Evolutionary conservation across 192 early-diverging fungal species (phyloP), one percentile per base, ranked within the genome.

Genomic region (Ambispora gerdemannii): DNA sequence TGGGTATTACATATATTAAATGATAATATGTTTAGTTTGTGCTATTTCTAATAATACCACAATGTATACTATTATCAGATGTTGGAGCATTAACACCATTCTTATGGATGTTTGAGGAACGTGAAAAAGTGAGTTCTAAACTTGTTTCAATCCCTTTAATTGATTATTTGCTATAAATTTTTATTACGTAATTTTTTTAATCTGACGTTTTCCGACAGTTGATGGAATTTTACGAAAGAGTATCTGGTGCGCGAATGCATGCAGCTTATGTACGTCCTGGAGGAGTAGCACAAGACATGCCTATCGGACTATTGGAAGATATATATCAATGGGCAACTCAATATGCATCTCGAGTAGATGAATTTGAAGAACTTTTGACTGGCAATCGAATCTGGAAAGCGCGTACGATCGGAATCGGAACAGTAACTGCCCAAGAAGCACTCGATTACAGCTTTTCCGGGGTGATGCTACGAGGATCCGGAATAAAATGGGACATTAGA

Each of bases 211-310:
- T 38, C 34, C n/a, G 11, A 24, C 20, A 70, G 80, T 81, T 95
- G 71, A 98, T 98, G 92, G 97, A 98, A 86, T 97, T 95, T 73
- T 98, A 98, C 80, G 97, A 98, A 77, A 93, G 97, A 76, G 95
- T 97, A 30, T 95, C 92, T 11, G 97, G 97, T 38, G 97, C 97
- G 25, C 93, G 97, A 74, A 94, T 98, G 89, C 97, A 98, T 80
- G 87, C 94, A 34, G 95, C 95, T 34, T 98, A 97, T 75, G 91
- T 98, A 47, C 90, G 97, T 63, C 95, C 95, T 8, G 97, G 95
- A 13, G 97, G 97, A 73, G 97, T 98, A 24, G 82, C 93, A 2
- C 82, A 93, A 43, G 97, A 98, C 77, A 75, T 98, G 63, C 97
- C 97, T 27, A 84, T 89, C 53, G 97, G 97, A 7, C 79, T 98